phyloP scores from a whole-genome alignment of 352 stramenopile genomes.

The Phytophthora boehmeriae region DNA sequence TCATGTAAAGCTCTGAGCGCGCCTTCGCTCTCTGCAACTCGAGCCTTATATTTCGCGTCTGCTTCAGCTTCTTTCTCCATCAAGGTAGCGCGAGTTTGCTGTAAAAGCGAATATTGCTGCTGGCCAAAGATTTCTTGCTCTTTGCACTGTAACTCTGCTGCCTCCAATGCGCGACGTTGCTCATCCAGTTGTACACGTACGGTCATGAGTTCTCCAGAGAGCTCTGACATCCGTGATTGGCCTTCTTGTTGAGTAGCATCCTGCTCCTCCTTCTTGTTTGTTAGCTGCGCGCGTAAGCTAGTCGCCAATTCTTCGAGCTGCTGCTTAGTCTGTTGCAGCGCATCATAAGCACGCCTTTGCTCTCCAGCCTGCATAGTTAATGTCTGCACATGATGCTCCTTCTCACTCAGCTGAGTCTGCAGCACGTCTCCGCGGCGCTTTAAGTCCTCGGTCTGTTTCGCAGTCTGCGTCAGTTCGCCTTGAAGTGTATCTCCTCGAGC shows the following conservation, averaged over 20 bases:
- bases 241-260: slow-evolving; percentile 60
- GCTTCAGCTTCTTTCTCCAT: slow-evolving; percentile 54
- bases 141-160: slow-evolving; percentile 66
- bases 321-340: slow-evolving; percentile 65
- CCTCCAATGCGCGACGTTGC: slow-evolving; percentile 64
- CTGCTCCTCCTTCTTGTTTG: slow-evolving; percentile 63
- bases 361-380: slow-evolving; percentile 59
- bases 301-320: slow-evolving; percentile 68
- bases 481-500: slow-evolving; percentile 47
- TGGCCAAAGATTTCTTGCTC: slow-evolving; percentile 65
- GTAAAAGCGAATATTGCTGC: slow-evolving; percentile 58
- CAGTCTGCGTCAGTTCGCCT: slow-evolving; percentile 43
- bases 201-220: slow-evolving; percentile 77
- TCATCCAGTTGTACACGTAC: slow-evolving; percentile 81
- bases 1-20: slow-evolving; percentile 37
- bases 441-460: slow-evolving; percentile 35
- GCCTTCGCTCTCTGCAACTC: slow-evolving; percentile 35
- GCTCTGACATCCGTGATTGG: slow-evolving; percentile 62
- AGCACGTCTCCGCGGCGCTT: slow-evolving; percentile 63
- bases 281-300: slow-evolving; percentile 62
- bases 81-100: slow-evolving; percentile 48
- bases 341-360: slow-evolving; percentile 57
- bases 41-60: slow-evolving; percentile 50
- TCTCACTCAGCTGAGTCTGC: slow-evolving; percentile 52
- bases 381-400: slow-evolving; percentile 64